Percentiles rank a stretch among this genome's conserved stretches.
phyloP scores from a whole-genome alignment of 2,329 filamentous ascomycete genomes.

The Uncinocarpus reesii region DNA sequence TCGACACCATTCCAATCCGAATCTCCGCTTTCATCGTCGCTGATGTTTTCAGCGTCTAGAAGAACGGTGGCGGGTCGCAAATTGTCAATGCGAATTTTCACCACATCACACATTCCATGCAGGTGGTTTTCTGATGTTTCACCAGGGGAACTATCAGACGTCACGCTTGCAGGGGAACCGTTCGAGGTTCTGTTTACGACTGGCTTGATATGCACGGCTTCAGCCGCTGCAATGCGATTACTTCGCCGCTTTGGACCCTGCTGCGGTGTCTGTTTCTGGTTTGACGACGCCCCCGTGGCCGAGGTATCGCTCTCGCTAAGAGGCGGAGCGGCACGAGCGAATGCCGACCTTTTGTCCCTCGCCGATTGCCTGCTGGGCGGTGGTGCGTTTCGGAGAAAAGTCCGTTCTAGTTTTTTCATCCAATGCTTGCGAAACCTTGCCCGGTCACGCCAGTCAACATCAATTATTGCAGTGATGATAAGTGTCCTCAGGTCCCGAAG shows the following conservation, averaged over 20 bases:
- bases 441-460: slow-evolving; percentile 69
- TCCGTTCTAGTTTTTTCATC: slow-evolving; percentile 56
- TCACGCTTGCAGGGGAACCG: neutral
- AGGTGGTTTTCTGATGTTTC: slow-evolving; percentile 19
- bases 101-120: slow-evolving; percentile 50
- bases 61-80: slow-evolving; percentile 50
- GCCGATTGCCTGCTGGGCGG: slow-evolving; percentile 11
- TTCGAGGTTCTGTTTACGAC: neutral
- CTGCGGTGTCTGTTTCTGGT: neutral
- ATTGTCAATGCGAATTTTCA: slow-evolving; percentile 53
- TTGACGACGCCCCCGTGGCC: neutral
- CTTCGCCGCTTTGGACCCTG: slow-evolving; percentile 1
- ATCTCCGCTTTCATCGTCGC: slow-evolving; percentile 50
- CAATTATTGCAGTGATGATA: slow-evolving; percentile 64
- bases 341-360: neutral
- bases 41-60: slow-evolving; percentile 50
- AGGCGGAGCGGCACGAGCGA: neutral
- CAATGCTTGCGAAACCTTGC: slow-evolving; percentile 69
- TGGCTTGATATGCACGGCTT: neutral
- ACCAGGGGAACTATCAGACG: neutral
- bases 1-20: slow-evolving; percentile 52
- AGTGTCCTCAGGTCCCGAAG: slow-evolving; percentile 60
- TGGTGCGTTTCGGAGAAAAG: slow-evolving; percentile 32
- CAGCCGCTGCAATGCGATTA: neutral
- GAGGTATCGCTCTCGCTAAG: neutral